Percentiles rank a stretch among this genome's conserved stretches.
phyloP scores from a whole-genome alignment of 2,329 filamentous ascomycete species.

The Microcera coccophila region DNA sequence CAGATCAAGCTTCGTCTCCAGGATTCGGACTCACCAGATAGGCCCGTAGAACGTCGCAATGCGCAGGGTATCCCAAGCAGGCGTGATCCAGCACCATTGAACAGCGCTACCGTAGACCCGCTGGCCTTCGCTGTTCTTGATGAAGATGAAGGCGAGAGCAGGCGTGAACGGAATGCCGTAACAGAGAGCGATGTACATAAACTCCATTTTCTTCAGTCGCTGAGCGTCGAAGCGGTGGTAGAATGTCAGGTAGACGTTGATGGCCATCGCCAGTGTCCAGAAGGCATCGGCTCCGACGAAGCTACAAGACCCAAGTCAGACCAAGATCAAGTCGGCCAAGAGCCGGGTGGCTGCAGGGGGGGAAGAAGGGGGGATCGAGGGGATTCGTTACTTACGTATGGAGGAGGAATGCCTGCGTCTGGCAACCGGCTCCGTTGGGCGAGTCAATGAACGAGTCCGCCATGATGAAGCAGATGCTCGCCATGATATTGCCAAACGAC shows the following conservation, averaged over 20 bases:
- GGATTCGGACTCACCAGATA: too few species aligned
- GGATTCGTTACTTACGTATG: constrained; percentile 72
- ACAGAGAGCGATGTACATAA: neutral
- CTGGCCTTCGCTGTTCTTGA: neutral
- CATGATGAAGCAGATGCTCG: constrained; percentile 66
- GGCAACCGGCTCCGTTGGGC: constrained; percentile 48
- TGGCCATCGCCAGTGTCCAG: neutral
- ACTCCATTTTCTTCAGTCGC: neutral
- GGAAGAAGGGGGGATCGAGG: too few species aligned
- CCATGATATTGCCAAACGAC: constrained; percentile 70
- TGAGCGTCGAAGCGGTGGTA: neutral
- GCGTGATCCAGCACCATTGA: too few species aligned
- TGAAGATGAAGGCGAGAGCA: neutral
- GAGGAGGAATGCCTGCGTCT: constrained; percentile 67
- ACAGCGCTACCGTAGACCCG: neutral
- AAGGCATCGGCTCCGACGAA: neutral
- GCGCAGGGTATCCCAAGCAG: too few species aligned
- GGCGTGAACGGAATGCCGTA: neutral
- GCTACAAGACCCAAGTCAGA: too few species aligned
- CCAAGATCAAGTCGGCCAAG: too few species aligned
- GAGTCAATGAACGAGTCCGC: constrained; percentile 51
- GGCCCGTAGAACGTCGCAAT: too few species aligned
- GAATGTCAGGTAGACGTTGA: neutral
- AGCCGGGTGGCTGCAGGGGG: too few species aligned
- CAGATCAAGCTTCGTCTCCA: too few species aligned